Evolutionary conservation across 179 eudicot genomes (phyloP), one percentile per base, ranked within the genome.

Genomic region (Sideroxylon spinosum): DNA sequence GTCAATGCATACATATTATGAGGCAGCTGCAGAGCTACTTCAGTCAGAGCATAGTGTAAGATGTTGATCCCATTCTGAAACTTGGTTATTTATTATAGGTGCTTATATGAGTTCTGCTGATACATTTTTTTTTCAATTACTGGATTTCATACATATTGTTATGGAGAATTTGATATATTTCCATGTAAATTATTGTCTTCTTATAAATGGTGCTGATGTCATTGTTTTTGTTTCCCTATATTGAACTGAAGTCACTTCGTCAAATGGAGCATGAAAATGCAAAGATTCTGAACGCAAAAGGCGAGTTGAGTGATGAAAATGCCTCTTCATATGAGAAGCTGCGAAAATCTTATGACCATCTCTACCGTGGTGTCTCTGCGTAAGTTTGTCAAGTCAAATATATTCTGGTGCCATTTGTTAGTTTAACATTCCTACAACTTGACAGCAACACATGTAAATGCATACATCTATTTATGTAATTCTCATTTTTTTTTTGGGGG

Each of bases 191-290:
- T 68, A n/a, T n/a, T 50, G 20, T 37, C 17, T 46, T 77, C 37
- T 29, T 37, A 62, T 28, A 23, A 44, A 4, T 77, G 56, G 59
- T 62, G 16, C 71, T 81, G 78, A 68, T 71, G 66, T 26, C 17
- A 17, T n/a, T 50, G 29, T 63, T 77, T 72, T 76, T 72, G 9
- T 63, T 64, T 2, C 63, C 50, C 55, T n/a, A 29, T 52, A 16
- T n/a, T 73, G 69, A 75, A 69, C 53, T 82, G 75, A 78, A 96
- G 99, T 89, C 99, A 81, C 97, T 96, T 82, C 97, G 94, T 68
- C 97, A 92, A 82, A 85, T 94, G 96, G 99, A 96, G 88, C 92
- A 88, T 78, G 99, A 96, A 77, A 96, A 96, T 85, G 94, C 94
- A 9, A 96, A 94, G 87, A 90, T 92, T 53, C 76, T 96, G 80